Evolutionary conservation across 1,139 yeast genomes (phyloP), one percentile per base, ranked within the genome.

Genomic region (Trichomonascaceae sp.): DNA sequence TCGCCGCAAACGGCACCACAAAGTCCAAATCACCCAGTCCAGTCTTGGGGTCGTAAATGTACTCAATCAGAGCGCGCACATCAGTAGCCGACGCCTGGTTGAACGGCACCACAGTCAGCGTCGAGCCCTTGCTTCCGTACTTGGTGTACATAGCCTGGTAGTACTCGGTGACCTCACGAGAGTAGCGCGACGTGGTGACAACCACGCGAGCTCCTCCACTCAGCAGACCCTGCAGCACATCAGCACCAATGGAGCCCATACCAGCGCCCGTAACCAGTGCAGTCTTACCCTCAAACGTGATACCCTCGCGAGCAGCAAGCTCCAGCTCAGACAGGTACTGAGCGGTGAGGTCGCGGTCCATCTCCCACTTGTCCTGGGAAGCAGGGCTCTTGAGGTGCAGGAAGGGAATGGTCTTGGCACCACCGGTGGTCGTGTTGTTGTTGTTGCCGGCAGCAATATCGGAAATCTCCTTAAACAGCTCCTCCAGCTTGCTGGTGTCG

Each of bases 201-300:
- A 89, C 67, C 50, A 87, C 96, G 61, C 81, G 82, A 38, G 98
- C 97, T 69, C 98, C 98, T 65, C 98, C 98, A 56, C 92, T 76
- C 38, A 89, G 68, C 57, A 89, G 70, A 45, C 98, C 98, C 66
- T 82, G 93, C 57, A 89, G 69, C 47, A 89, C 74, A 62, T 89
- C 96, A 41, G 96, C 96, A 64, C 97, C 98, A 58, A 89, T 89
- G 35, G 98, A 89, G 34, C 97, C 98, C 36, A 84, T 89, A 68
- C 98, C 98, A 35, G 97, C 97, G 67, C 98, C 98, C 35, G 98
- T 89, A 48, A 89, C 70, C 54, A 89, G 73, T 35, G 87, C 95
- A 47, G 77, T 76, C 63, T 85, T 89, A 60, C 76, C 82, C 59
- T 79, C 77, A 69, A 77, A 89, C 27, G 94, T 71, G 42, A 85